Conservation (phyloP, 176 grass and related monocot genomes). For the Poa pratensis region DNA sequence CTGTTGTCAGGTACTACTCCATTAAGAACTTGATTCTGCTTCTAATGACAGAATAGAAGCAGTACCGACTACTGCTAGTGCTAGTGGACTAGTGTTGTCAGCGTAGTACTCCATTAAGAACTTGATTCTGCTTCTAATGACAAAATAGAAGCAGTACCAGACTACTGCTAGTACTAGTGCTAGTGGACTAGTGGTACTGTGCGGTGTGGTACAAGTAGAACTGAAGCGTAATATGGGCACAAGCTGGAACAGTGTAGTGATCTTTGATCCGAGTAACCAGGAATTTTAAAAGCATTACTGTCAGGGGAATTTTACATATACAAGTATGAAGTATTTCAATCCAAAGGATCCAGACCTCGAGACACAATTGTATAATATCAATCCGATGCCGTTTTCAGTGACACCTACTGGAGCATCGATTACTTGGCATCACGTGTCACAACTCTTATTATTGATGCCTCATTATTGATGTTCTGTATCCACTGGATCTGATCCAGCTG, state of each 20-base stretch:
- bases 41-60: not conserved
- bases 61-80: no score
- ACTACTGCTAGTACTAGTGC: not conserved
- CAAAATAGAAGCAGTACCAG: not conserved
- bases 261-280: not conserved
- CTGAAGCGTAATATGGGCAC: not conserved
- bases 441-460: conserved; percentile 14
- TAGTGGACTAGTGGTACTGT: not conserved
- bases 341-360: not conserved
- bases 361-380: not conserved
- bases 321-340: not conserved
- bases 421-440: not conserved
- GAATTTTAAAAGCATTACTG: not conserved
- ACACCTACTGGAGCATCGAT: not conserved
- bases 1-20: not conserved
- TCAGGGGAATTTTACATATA: not conserved
- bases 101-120: no score
- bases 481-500: not conserved
- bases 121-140: not conserved
- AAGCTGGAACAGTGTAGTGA: not conserved
- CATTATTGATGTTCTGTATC: not conserved
- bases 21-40: not conserved
- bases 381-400: not conserved
- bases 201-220: not conserved
- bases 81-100: no score